Evolutionary conservation across 306 rosid genomes (phyloP).

Genomic region (Corylus americana): DNA sequence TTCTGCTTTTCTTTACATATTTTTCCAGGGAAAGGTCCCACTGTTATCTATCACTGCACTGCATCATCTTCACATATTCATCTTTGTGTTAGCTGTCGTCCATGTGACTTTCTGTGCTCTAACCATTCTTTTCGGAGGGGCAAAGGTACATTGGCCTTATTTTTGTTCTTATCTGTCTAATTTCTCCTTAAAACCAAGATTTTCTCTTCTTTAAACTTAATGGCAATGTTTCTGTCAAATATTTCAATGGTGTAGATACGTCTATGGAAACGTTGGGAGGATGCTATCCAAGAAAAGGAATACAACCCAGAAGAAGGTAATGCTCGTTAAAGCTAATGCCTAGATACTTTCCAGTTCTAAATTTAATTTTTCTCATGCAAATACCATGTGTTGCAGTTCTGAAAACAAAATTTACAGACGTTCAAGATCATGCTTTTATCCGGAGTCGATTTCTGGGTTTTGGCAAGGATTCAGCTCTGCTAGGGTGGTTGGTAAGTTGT

Average conservation of each 20-base stretch:
- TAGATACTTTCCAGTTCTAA: neutral
- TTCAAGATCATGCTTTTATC: constrained; percentile 34
- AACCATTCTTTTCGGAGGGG: constrained; percentile 37
- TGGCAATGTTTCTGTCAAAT: neutral
- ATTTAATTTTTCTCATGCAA: neutral
- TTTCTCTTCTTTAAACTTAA: neutral
- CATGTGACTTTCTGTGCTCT: constrained; percentile 41
- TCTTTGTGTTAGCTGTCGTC: constrained; percentile 42
- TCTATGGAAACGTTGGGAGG: constrained; percentile 42
- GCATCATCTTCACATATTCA: constrained; percentile 46
- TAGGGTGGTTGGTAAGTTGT: constrained; percentile 40
- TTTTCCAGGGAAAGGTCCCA: constrained; percentile 37
- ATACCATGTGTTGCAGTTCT: constrained; percentile 14
- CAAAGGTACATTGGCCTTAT: constrained; percentile 12
- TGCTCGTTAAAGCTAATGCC: neutral
- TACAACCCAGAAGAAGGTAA: constrained; percentile 30
- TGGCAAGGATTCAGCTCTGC: constrained; percentile 26
- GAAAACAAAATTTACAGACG: constrained; percentile 30
- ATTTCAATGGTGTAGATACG: constrained; percentile 29
- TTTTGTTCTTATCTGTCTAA: neutral
- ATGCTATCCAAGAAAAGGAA: constrained; percentile 29
- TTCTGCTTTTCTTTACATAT: neutral
- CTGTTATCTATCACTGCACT: constrained; percentile 34
- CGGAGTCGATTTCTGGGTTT: constrained; percentile 30
- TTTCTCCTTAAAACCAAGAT: neutral